These are phyloP conservation scores for Coemansia sp. DNA, from an alignment of 192 early-diverging fungal species.

Conservation along the genomic window DNA sequence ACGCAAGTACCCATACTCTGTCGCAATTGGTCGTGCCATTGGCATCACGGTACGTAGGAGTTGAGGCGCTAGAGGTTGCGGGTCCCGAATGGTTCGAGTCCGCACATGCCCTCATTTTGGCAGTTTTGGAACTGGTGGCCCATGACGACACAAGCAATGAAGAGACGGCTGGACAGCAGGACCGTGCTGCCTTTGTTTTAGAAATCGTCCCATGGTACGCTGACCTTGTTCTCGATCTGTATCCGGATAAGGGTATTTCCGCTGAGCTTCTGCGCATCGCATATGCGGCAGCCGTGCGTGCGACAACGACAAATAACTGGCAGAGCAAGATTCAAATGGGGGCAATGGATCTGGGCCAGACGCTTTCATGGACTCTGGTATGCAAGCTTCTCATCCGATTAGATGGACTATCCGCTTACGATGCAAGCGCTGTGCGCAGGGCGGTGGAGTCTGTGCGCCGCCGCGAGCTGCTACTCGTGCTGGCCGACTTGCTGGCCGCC, in stretches of 20 bases:
- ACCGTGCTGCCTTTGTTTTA: not conserved
- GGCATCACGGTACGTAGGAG: slow-evolving; percentile 19
- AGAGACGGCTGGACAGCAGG: not conserved
- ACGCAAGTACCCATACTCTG: slow-evolving; percentile 1
- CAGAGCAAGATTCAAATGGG: not conserved
- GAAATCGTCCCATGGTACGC: slow-evolving; percentile 40
- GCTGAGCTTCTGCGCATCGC: slow-evolving; percentile 35
- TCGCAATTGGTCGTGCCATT: slow-evolving; percentile 17
- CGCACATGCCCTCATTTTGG: slow-evolving; percentile 33
- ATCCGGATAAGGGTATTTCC: slow-evolving; percentile 13
- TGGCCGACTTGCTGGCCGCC: slow-evolving; percentile 10
- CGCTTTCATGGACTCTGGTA: slow-evolving; percentile 12
- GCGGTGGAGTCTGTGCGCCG: not conserved
- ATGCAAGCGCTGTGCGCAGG: not conserved
- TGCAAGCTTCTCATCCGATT: not conserved
- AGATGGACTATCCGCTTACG: not conserved
- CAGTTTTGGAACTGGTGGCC: slow-evolving; percentile 16
- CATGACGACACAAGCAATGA: not conserved
- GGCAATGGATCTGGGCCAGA: not conserved
- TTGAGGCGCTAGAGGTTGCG: not conserved
- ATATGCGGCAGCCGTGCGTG: slow-evolving; percentile 17
- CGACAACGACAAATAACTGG: not conserved
- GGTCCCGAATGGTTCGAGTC: slow-evolving; percentile 43
- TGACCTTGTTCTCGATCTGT: slow-evolving; percentile 17
- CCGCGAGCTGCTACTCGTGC: slow-evolving; percentile 27